Conservation (phyloP, 441 rosid genomes). For the Syzygium malaccense region DNA sequence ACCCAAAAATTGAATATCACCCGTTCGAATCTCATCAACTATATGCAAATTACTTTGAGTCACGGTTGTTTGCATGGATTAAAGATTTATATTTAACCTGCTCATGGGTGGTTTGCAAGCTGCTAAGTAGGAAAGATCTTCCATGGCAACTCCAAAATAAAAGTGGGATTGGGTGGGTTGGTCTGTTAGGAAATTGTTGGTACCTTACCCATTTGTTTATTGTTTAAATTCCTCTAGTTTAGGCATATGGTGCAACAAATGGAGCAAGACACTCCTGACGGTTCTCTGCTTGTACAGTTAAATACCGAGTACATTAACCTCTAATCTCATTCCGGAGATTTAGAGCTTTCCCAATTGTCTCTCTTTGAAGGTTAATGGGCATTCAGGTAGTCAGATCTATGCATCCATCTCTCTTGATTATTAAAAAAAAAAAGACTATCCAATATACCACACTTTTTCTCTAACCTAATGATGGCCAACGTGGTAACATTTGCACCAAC, state of each 20-base stretch:
- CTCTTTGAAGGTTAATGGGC: neutral
- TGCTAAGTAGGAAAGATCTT: neutral
- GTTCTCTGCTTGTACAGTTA: neutral
- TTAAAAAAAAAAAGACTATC: neutral
- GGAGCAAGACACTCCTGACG: neutral
- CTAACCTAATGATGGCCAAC: neutral
- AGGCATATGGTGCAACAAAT: neutral
- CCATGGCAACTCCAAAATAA: neutral
- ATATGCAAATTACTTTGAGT: neutral
- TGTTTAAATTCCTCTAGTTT: neutral
- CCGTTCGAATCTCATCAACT: neutral
- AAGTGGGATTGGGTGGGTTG: neutral
- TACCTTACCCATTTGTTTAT: neutral
- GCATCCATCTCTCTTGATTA: neutral
- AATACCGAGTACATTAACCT: neutral
- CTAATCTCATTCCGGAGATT: neutral
- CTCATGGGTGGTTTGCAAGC: neutral
- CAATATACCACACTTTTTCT: neutral
- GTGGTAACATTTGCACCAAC: neutral
- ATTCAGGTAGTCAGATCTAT: neutral
- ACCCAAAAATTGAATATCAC: neutral
- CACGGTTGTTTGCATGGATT: rapidly evolving
- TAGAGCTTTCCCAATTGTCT: neutral
- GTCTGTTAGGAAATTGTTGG: neutral
- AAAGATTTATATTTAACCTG: neutral